Percentiles rank a stretch among this genome's conserved stretches.
These are phyloP conservation scores for Dimocarpus longan DNA, from an alignment of 345 rosid genomes.

Conservation along the genomic window DNA sequence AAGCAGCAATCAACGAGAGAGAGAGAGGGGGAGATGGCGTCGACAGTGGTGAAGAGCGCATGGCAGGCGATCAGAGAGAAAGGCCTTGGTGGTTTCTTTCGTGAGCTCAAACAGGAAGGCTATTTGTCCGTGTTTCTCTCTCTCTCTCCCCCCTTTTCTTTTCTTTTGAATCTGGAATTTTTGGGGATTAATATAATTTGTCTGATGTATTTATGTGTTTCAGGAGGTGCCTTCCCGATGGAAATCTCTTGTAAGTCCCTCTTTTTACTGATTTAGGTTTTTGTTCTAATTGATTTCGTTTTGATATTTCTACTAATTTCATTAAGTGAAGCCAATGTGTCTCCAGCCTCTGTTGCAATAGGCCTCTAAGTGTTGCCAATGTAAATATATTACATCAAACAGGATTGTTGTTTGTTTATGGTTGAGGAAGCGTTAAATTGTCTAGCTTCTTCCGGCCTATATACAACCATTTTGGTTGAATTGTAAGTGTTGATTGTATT, in stretches of 20 bases:
- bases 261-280: neutral
- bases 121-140: conserved; percentile 46
- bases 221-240: conserved; percentile 78
- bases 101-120: conserved; percentile 77
- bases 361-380: neutral
- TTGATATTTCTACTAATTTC: too few species aligned
- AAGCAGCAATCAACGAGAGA: neutral
- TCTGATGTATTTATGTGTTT: conserved; percentile 8
- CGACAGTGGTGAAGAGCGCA: conserved; percentile 67
- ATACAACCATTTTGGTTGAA: too few species aligned
- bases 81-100: conserved; percentile 67
- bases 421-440: too few species aligned
- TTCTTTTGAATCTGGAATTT: neutral
- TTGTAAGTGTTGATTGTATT: too few species aligned
- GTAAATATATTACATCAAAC: too few species aligned
- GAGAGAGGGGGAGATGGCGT: conserved; percentile 56
- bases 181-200: neutral
- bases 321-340: neutral
- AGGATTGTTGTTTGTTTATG: too few species aligned
- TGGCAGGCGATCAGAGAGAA: conserved; percentile 66
- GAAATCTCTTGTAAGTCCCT: conserved; percentile 81
- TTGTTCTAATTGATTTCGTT: too few species aligned
- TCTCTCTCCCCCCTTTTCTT: neutral
- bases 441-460: neutral
- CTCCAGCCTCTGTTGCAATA: neutral